Evolutionary conservation across 768 basidiomycete genomes (phyloP).

Genomic region (Rhizopogon salebrosus): DNA sequence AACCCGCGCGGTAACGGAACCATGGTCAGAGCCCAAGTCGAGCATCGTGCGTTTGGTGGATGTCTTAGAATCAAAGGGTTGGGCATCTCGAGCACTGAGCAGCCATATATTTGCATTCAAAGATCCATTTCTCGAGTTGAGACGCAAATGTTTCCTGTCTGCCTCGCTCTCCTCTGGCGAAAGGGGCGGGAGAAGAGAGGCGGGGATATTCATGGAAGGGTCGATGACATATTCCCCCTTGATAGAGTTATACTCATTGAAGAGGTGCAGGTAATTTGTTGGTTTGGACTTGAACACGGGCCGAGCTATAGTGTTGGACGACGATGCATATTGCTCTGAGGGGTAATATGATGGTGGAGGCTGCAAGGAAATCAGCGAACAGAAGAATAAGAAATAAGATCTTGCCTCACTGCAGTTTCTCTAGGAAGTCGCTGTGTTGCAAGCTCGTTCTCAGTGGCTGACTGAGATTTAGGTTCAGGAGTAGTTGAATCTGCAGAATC

Average conservation of each 20-base stretch:
- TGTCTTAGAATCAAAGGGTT: background rate
- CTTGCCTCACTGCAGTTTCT: background rate
- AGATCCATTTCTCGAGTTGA: slow-evolving; percentile 28
- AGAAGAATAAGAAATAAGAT: background rate
- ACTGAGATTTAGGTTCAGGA: background rate
- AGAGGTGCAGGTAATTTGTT: slow-evolving; percentile 19
- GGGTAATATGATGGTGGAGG: slow-evolving; percentile 20
- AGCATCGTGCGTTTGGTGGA: slow-evolving; percentile 16
- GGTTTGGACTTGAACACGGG: slow-evolving; percentile 21
- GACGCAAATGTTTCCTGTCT: slow-evolving; percentile 34
- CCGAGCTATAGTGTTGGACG: background rate
- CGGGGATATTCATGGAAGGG: slow-evolving; percentile 35
- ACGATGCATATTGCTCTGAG: background rate
- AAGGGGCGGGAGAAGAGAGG: slow-evolving; percentile 34
- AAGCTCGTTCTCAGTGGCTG: background rate
- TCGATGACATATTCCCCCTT: slow-evolving; percentile 37
- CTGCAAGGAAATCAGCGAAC: slow-evolving; percentile 5
- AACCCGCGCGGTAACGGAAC: slow-evolving; percentile 11
- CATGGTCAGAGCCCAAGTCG: slow-evolving; percentile 13
- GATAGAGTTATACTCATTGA: slow-evolving; percentile 5
- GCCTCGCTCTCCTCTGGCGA: slow-evolving; percentile 28
- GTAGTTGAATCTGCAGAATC: background rate
- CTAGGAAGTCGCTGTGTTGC: background rate
- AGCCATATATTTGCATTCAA: slow-evolving; percentile 39
- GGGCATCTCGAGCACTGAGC: slow-evolving; percentile 12